Percentiles rank a stretch among this genome's conserved stretches.
Conservation (phyloP, 2,329 filamentous ascomycete species). For the Neofusicoccum sp. region DNA sequence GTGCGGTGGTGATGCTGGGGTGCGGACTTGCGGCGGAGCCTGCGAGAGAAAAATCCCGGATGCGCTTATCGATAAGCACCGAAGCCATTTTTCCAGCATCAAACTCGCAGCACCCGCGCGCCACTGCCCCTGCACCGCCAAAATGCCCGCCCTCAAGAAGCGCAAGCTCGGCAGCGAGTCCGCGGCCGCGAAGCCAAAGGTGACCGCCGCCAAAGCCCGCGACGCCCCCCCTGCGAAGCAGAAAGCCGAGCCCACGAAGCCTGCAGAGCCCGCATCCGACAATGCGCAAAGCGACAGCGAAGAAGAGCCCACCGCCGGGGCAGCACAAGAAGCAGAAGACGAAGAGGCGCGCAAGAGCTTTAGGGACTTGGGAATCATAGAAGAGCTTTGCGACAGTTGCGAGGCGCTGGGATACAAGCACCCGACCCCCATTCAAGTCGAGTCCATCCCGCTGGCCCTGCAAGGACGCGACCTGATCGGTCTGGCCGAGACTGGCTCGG, state of each 20-base stretch:
- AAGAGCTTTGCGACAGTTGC: constrained; percentile 88
- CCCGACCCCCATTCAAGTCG: constrained; percentile 85
- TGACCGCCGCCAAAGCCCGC: neutral
- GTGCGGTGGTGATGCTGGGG: constrained; percentile 1
- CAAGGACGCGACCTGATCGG: constrained; percentile 86
- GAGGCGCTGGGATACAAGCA: constrained; percentile 76
- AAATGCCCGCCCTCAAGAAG: constrained; percentile 47
- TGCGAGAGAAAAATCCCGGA: constrained; percentile 17
- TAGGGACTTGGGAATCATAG: constrained; percentile 76
- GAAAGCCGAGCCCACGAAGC: constrained; percentile 21
- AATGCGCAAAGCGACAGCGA: constrained; percentile 25
- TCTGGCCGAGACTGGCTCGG: constrained; percentile 90
- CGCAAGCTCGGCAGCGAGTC: constrained; percentile 40
- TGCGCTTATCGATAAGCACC: constrained; percentile 16
- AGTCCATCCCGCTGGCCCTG: constrained; percentile 81
- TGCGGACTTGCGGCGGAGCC: constrained; percentile 10
- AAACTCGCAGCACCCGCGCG: neutral
- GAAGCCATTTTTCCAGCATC: constrained; percentile 6
- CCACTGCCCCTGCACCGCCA: neutral
- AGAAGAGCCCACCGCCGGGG: constrained; percentile 28
- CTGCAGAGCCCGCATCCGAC: constrained; percentile 26
- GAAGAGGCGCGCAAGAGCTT: constrained; percentile 61
- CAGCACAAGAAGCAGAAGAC: constrained; percentile 19
- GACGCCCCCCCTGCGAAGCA: neutral
- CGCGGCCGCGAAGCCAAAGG: constrained; percentile 4